Evolutionary conservation across 495 filamentous ascomycete genomes (phyloP).

Genomic region (Chlorociboria aeruginascens): DNA sequence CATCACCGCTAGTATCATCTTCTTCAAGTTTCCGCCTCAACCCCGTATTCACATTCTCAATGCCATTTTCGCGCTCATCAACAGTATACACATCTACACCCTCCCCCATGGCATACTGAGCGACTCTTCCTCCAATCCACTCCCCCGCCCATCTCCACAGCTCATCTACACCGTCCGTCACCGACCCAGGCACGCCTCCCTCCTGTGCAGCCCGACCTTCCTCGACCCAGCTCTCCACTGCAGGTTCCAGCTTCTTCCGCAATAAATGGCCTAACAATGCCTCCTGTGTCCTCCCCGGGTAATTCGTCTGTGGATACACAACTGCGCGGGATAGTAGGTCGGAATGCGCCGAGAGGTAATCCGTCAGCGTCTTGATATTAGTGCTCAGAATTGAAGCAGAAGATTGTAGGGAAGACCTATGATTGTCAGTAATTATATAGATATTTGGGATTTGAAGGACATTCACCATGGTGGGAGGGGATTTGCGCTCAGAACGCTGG

Average conservation of each 20-base stretch:
- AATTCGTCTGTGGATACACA: conserved; percentile 64
- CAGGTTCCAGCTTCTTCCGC: conserved; percentile 70
- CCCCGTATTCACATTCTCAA: conserved; percentile 63
- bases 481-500: conserved; percentile 38
- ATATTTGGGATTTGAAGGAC: not conserved
- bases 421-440: not conserved
- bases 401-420: conserved; percentile 57
- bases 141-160: conserved; percentile 26
- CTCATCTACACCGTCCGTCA: conserved; percentile 17
- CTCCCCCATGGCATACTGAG: conserved; percentile 33
- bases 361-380: conserved; percentile 47
- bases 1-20: conserved; percentile 32
- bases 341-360: conserved; percentile 43
- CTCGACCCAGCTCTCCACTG: conserved; percentile 59
- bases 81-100: conserved; percentile 46
- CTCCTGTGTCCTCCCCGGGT: conserved; percentile 60
- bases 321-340: conserved; percentile 49
- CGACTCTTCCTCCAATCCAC: conserved; percentile 24
- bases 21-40: conserved; percentile 46
- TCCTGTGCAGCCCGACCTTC: conserved; percentile 33
- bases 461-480: conserved; percentile 49
- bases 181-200: conserved; percentile 22
- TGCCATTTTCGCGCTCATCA: conserved; percentile 52
- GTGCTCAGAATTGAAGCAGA: conserved; percentile 52
- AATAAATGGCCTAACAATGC: conserved; percentile 49